Evolutionary conservation across 352 stramenopile species (phyloP).

Genomic region (Pythium chondricola): DNA sequence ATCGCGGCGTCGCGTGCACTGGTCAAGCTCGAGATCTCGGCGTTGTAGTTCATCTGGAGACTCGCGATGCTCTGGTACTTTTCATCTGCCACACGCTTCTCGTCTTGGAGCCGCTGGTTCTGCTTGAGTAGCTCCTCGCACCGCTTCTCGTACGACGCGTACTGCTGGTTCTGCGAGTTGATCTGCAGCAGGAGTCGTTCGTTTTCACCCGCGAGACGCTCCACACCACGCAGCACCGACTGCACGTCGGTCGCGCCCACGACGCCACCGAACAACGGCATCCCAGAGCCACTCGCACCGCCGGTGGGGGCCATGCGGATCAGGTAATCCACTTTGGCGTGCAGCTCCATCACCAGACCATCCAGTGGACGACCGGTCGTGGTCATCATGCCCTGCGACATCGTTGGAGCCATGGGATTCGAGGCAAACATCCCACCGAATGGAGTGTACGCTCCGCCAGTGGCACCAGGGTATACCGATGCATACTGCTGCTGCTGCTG

Average conservation of each 20-base stretch:
- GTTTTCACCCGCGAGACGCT: conserved; percentile 66
- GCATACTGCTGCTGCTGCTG: conserved; percentile 2
- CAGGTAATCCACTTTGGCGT: conserved; percentile 74
- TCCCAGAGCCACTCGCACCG: neutral
- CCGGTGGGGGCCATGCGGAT: conserved; percentile 51
- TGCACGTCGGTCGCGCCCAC: conserved; percentile 47
- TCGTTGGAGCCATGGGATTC: neutral
- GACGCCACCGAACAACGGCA: conserved; percentile 2
- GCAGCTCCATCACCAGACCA: conserved; percentile 45
- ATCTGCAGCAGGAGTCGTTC: conserved; percentile 69
- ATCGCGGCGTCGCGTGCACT: conserved; percentile 60
- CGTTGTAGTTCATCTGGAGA: conserved; percentile 42
- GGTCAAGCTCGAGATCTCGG: conserved; percentile 48
- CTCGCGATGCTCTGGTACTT: conserved; percentile 54
- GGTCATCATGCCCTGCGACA: conserved; percentile 15
- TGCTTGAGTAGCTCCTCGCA: conserved; percentile 61
- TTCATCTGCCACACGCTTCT: conserved; percentile 54
- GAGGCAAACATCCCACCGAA: conserved; percentile 6
- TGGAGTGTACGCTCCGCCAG: conserved; percentile 1
- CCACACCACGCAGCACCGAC: conserved; percentile 60
- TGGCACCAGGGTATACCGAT: conserved; percentile 5
- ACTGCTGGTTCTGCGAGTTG: conserved; percentile 74
- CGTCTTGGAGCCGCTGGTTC: conserved; percentile 52
- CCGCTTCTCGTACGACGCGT: conserved; percentile 59
- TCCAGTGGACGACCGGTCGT: conserved; percentile 36